Evolutionary conservation across 768 basidiomycete species (phyloP).

Genomic region (Pulveroboletus sp.): DNA sequence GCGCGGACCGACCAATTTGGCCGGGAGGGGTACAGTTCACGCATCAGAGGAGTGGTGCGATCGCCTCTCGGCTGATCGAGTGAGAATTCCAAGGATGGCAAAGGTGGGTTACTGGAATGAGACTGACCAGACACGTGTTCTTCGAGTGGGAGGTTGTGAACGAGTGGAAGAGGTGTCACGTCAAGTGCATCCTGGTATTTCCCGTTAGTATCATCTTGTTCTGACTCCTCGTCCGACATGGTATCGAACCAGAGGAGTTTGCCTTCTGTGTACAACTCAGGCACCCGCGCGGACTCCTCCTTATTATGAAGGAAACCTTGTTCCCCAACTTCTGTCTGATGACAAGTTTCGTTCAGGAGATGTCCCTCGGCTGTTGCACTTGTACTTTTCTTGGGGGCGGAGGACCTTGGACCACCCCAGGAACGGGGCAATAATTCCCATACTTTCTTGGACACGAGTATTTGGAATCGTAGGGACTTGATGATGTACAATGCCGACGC

Average conservation of each 20-base stretch:
- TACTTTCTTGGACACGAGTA: conserved; percentile 19
- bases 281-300: conserved; percentile 1
- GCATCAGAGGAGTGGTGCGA: conserved; percentile 9
- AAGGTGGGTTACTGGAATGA: conserved; percentile 11
- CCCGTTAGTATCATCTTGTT: conserved; percentile 25
- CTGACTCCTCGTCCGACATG: conserved; percentile 19
- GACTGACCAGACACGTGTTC: conserved; percentile 4
- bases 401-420: conserved; percentile 3
- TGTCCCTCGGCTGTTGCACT: background rate
- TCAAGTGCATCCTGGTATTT: conserved; percentile 32
- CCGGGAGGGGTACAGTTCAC: conserved; percentile 14
- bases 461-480: conserved; percentile 14
- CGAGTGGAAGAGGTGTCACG: conserved; percentile 16
- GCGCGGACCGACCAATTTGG: conserved; percentile 31
- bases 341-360: background rate
- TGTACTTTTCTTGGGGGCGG: background rate
- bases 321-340: conserved; percentile 1
- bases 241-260: conserved; percentile 7
- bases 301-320: conserved; percentile 2
- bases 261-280: background rate
- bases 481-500: conserved; percentile 18
- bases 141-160: conserved; percentile 19
- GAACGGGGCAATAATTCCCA: conserved; percentile 23
- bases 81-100: conserved; percentile 2
- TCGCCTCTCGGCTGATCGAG: conserved; percentile 10